Percentiles rank a stretch among this genome's conserved stretches.
These are phyloP conservation scores for Pharus latifolius DNA, from an alignment of 176 grass and related monocot species.

Conservation along the genomic window DNA sequence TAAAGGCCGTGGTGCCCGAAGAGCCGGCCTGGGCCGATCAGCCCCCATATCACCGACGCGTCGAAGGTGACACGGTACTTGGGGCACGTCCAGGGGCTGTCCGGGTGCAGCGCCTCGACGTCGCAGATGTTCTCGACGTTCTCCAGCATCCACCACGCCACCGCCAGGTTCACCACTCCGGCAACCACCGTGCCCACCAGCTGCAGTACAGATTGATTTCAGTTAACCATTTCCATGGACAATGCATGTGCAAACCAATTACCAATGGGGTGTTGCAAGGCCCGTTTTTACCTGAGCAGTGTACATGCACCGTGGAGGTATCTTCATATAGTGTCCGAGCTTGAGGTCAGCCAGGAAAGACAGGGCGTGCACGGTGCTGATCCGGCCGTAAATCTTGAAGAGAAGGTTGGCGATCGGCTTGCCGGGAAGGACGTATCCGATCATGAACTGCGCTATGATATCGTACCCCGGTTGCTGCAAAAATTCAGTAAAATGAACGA, in stretches of 20 bases:
- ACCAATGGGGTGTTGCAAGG: too few relatives aligned
- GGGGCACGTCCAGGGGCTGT: slow-evolving; percentile 99
- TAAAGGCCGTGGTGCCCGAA: slow-evolving; percentile 68
- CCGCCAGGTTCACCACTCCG: slow-evolving; percentile 80
- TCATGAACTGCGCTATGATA: slow-evolving; percentile 98
- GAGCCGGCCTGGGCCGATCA: slow-evolving; percentile 68
- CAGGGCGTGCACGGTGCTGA: slow-evolving; percentile 92
- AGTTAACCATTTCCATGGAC: background rate
- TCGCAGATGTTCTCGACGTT: slow-evolving; percentile 96
- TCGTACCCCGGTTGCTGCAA: slow-evolving; percentile 91
- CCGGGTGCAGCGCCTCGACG: slow-evolving; percentile 67
- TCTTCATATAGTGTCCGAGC: slow-evolving; percentile 99
- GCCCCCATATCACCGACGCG: slow-evolving; percentile 94
- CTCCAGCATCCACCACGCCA: slow-evolving; percentile 98
- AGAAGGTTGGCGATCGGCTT: slow-evolving; percentile 98
- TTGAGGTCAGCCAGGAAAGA: slow-evolving; percentile 96
- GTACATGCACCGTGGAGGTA: slow-evolving; percentile 97
- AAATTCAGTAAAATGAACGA: background rate
- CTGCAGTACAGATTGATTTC: slow-evolving; percentile 24
- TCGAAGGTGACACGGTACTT: slow-evolving; percentile 95
- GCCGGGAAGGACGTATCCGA: slow-evolving; percentile 73
- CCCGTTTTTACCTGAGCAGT: slow-evolving; percentile 45
- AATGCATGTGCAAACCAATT: too few relatives aligned
- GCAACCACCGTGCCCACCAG: slow-evolving; percentile 83
- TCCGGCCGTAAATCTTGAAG: slow-evolving; percentile 96